phyloP scores from a whole-genome alignment of 495 filamentous ascomycete genomes.

The Corynascus novoguineensis region DNA sequence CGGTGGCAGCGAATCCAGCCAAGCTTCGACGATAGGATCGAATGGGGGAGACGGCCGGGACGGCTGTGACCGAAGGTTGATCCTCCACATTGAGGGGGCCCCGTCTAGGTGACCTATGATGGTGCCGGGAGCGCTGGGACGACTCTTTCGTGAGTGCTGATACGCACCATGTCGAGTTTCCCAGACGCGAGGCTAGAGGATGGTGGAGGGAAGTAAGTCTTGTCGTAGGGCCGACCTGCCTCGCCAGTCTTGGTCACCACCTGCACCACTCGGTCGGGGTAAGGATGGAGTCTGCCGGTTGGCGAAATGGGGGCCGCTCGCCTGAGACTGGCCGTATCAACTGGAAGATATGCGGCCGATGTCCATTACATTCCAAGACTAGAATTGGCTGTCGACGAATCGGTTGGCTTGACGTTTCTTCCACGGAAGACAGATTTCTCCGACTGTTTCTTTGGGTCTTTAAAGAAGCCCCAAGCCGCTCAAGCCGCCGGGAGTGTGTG shows the following conservation, averaged over 20 bases:
- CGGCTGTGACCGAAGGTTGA: constrained; percentile 5
- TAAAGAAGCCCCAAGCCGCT: background rate
- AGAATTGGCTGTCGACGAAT: background rate
- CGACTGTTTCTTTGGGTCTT: background rate
- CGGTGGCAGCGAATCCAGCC: constrained; percentile 22
- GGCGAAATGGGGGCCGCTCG: background rate
- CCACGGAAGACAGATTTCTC: background rate
- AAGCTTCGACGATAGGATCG: constrained; percentile 22
- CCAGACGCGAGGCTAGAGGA: background rate
- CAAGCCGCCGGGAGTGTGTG: background rate
- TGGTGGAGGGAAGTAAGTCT: background rate
- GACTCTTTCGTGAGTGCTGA: background rate
- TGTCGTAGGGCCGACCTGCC: background rate
- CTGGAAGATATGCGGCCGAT: constrained; percentile 4
- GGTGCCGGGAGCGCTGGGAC: constrained; percentile 2
- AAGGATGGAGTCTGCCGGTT: background rate
- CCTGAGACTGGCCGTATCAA: background rate
- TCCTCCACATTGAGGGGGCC: constrained; percentile 6
- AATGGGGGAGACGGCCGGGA: constrained; percentile 15
- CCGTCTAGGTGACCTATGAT: background rate
- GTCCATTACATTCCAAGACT: constrained; percentile 2
- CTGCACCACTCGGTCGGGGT: background rate
- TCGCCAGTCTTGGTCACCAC: background rate
- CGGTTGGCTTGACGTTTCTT: background rate
- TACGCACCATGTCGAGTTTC: constrained; percentile 10